Conservation (phyloP, 1,284 basidiomycete genomes). For the Leucoagaricus sp. region DNA sequence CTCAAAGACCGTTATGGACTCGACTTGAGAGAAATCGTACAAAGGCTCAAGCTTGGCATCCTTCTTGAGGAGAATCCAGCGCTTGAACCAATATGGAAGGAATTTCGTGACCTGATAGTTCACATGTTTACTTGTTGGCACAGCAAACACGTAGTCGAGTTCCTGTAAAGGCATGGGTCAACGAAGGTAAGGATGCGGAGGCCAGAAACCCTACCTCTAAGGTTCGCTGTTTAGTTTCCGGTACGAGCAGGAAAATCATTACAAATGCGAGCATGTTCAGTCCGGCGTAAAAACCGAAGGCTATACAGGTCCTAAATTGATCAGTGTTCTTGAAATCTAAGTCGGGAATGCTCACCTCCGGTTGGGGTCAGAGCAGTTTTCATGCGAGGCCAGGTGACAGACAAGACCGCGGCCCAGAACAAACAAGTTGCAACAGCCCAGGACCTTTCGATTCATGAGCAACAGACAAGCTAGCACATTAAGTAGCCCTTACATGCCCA, state of each 20-base stretch:
- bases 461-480: not conserved
- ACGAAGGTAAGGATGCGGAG: not conserved
- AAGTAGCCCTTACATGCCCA: conserved; percentile 43
- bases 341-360: conserved; percentile 24
- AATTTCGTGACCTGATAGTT: conserved; percentile 54
- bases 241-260: conserved; percentile 59
- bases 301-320: not conserved
- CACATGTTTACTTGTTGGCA: conserved; percentile 58
- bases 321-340: not conserved
- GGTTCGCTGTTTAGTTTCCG: conserved; percentile 74
- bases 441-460: too few species aligned
- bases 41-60: conserved; percentile 43
- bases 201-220: conserved; percentile 44
- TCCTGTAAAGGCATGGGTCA: conserved; percentile 23
- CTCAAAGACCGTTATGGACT: conserved; percentile 19
- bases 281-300: conserved; percentile 46
- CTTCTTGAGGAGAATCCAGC: conserved; percentile 51
- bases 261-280: conserved; percentile 51
- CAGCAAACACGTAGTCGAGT: conserved; percentile 57
- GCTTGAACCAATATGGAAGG: conserved; percentile 64
- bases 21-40: conserved; percentile 53
- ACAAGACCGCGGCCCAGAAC: conserved; percentile 56
- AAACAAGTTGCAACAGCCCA: conserved; percentile 56
- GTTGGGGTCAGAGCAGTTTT: conserved; percentile 42
- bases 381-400: conserved; percentile 63